Base-by-base conservation (phyloP, 176 grass and related monocot species). In the Triticum dicoccoides region DNA sequence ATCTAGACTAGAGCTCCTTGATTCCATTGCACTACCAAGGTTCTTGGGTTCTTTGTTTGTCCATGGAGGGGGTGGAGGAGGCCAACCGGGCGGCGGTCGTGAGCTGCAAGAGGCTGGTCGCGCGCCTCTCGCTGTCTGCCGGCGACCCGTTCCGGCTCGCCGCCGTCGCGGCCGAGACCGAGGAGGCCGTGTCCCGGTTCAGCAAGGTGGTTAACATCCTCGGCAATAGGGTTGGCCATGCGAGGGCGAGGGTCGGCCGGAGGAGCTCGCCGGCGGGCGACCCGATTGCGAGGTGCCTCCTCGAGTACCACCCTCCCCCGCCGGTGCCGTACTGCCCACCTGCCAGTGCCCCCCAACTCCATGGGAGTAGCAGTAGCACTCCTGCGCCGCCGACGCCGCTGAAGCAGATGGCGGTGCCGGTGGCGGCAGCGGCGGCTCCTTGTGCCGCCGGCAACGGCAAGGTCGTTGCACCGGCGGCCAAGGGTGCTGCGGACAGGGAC, bases 71-170 rank as follows among this genome's bases (percentile, higher is more conserved):
- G 21, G 81, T 81, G 82, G 89, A 91, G 85, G 70, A 88, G 61
- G 82, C 82, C 51, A 91, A 91, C 85, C 29, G 30, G 17, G 89
- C 82, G 7, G 89, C 89, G 2, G 85, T 91, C 82, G 77, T 81
- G 82, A 88, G 89, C 89, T 91, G 82, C 77, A 91, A 81, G 85
- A 88, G 70, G 76, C 77, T 91, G 61, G 86, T 88, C 69, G 52
- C 86, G 3, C 38, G 87, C 2, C 86, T 91, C 32, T 80, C 89
- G 38, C 77, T 41, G 14, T 72, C 86, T 39, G 63, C 41, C 62
- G 61, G 30, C n/a, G 82, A 88, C 32, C 77, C 89, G 2, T 85
- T 88, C 77, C 82, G 38, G 27, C 64, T 80, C 24, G 14, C 79
- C 52, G 51, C 69, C 39, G 86, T 81, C 13, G 89, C 65, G 6